Base-by-base conservation (phyloP, 2,329 filamentous ascomycete genomes). In the Scolecobasidium constrictum region DNA sequence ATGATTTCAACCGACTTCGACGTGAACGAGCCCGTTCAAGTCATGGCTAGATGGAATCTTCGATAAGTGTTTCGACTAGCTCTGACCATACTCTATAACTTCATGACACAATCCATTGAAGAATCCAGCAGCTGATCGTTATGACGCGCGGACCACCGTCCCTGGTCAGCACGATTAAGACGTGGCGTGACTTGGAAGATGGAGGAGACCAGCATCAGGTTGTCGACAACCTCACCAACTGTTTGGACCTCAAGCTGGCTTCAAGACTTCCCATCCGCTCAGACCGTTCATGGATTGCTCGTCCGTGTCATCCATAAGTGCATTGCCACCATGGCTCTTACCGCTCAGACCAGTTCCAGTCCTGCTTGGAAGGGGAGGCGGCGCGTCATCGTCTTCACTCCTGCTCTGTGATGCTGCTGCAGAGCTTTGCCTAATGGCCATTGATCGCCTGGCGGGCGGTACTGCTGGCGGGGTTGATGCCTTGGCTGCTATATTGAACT, bases 211-310 rank as follows among this genome's bases (percentile, higher is more conserved):
- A n/a, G n/a, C n/a, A n/a, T n/a, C n/a, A n/a, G n/a, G n/a, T n/a
- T n/a, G n/a, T n/a, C n/a, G n/a, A n/a, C n/a, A n/a, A n/a, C n/a
- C n/a, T n/a, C n/a, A n/a, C n/a, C n/a, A n/a, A n/a, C n/a, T n/a
- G n/a, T n/a, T n/a, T n/a, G n/a, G n/a, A n/a, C n/a, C n/a, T 42
- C 21, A 42, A 4, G 31, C 40, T 17, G 60, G 60, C 43, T 50
- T 55, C 40, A 64, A 47, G 20, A 62, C 61, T 48, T 63, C 61
- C 61, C 61, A 64, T 28, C 57, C 58, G 46, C 44, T 55, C 52
- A 62, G 51, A 23, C 48, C 51, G 35, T 54, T 52, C 50, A 61
- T 42, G 12, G 57, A 57, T 21, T 58, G 57, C 5, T 42, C 48
- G 4, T 48, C 49, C 38, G 55, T 56, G 23, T 62, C 58, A 39